These are phyloP conservation scores for Austroboletus novae-zelandiae DNA, from an alignment of 1,284 basidiomycete species.

Conservation along the genomic window DNA sequence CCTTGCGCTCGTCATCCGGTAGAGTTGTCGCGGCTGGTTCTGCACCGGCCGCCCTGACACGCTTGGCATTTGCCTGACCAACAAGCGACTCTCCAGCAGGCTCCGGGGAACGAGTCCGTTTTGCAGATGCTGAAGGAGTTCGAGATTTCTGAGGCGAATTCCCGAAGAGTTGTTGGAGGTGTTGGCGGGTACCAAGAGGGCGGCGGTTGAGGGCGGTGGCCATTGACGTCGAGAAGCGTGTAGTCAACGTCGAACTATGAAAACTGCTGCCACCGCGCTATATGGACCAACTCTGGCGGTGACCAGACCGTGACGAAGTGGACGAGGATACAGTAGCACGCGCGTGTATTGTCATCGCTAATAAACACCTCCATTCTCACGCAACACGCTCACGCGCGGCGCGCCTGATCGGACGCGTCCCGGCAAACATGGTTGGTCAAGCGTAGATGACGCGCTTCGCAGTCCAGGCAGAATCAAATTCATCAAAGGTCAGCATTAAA, in stretches of 20 bases:
- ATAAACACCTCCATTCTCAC: constrained; percentile 26
- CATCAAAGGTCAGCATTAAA: constrained; percentile 3
- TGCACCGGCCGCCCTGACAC: constrained; percentile 28
- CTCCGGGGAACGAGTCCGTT: constrained; percentile 68
- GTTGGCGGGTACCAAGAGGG: constrained; percentile 36
- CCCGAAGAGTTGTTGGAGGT: constrained; percentile 32
- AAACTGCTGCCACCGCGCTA: neutral
- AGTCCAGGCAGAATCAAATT: neutral
- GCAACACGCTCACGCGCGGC: constrained; percentile 24
- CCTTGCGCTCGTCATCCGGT: constrained; percentile 35
- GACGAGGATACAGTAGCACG: constrained; percentile 11
- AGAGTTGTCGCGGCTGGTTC: constrained; percentile 16
- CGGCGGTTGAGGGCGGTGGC: constrained; percentile 46
- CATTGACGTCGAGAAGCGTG: constrained; percentile 8
- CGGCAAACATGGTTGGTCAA: neutral
- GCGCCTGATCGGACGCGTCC: constrained; percentile 21
- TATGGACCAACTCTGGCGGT: neutral
- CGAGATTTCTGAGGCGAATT: constrained; percentile 31
- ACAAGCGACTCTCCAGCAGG: constrained; percentile 33
- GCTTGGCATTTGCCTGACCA: constrained; percentile 30
- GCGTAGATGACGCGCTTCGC: too few relatives aligned
- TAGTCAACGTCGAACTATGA: constrained; percentile 4
- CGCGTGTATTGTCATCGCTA: constrained; percentile 5
- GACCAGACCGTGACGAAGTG: neutral
- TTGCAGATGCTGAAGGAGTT: constrained; percentile 33